A percentile compares a stretch with the other conserved stretches of the same genome.
phyloP scores from a whole-genome alignment of 2,329 filamentous ascomycete genomes.

The Botrytis elliptica region DNA sequence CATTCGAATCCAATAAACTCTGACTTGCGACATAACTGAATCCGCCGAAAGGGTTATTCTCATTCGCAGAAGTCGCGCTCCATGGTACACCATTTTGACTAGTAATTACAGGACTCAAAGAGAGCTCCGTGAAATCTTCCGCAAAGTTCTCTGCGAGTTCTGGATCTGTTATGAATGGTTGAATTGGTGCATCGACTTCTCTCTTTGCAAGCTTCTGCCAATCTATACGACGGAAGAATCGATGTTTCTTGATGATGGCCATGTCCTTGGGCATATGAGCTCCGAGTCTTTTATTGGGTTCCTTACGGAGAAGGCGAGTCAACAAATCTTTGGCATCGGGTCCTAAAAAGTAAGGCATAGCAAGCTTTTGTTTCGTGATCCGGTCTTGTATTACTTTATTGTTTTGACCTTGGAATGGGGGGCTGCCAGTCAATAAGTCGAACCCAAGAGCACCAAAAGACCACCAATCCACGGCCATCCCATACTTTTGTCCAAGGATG shows the following conservation, averaged over 20 bases:
- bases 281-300: conserved; percentile 86
- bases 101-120: conserved; percentile 69
- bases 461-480: conserved; percentile 98
- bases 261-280: conserved; percentile 88
- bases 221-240: conserved; percentile 96
- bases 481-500: conserved; percentile 82
- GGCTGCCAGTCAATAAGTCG: conserved; percentile 87
- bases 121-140: conserved; percentile 83
- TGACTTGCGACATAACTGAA: conserved; percentile 41
- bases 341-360: conserved; percentile 85
- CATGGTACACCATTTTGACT: conserved; percentile 33
- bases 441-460: conserved; percentile 90
- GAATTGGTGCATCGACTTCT: conserved; percentile 84
- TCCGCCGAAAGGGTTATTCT: conserved; percentile 39
- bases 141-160: conserved; percentile 96
- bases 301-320: conserved; percentile 84
- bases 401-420: conserved; percentile 88
- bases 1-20: conserved; percentile 38
- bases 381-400: conserved; percentile 94
- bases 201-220: conserved; percentile 83
- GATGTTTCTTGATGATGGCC: conserved; percentile 79
- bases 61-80: conserved; percentile 27
- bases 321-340: conserved; percentile 93
- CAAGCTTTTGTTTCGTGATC: conserved; percentile 89
- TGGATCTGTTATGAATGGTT: conserved; percentile 91